phyloP scores from a whole-genome alignment of 1,139 yeast species.

The Suhomyces coccinellae region DNA sequence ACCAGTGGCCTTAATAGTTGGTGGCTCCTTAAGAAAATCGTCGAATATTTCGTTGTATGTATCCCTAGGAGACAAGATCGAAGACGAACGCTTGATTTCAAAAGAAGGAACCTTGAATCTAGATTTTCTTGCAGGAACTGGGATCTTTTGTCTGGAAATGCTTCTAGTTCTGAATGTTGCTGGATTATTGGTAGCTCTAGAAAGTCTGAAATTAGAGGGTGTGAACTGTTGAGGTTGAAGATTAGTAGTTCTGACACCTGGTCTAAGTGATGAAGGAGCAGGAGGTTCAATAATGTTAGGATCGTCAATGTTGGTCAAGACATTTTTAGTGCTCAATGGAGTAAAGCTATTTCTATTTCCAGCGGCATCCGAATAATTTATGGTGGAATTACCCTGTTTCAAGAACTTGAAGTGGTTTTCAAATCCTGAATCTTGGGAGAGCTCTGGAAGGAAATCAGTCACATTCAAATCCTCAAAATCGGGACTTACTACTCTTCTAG shows the following conservation, averaged over 20 bases:
- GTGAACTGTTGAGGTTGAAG: conserved; percentile 9
- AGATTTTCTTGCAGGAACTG: conserved; percentile 19
- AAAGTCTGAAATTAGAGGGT: conserved; percentile 6
- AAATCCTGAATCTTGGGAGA: conserved; percentile 51
- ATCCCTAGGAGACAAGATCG: conserved; percentile 39
- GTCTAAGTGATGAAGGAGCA: conserved; percentile 15
- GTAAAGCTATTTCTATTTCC: conserved; percentile 27
- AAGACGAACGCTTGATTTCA: conserved; percentile 41
- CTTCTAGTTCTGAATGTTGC: conserved; percentile 8
- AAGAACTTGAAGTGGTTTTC: conserved; percentile 38
- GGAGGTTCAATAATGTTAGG: conserved; percentile 26
- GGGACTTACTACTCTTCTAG: conserved; percentile 44
- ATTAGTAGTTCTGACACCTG: conserved; percentile 9
- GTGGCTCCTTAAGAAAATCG: conserved; percentile 30
- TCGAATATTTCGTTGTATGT: conserved; percentile 46
- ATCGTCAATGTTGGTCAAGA: conserved; percentile 28
- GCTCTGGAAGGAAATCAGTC: conserved; percentile 45
- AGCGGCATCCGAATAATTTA: conserved; percentile 21
- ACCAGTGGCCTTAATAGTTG: conserved; percentile 43
- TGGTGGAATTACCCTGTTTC: conserved; percentile 20
- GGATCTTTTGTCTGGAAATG: conserved; percentile 6
- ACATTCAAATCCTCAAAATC: conserved; percentile 39
- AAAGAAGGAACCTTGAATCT: conserved; percentile 47
- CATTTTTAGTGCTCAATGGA: conserved; percentile 33
- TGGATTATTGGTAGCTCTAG: conserved; percentile 10